phyloP scores from a whole-genome alignment of 495 filamentous ascomycete genomes.

The Tetracladium setigerum region DNA sequence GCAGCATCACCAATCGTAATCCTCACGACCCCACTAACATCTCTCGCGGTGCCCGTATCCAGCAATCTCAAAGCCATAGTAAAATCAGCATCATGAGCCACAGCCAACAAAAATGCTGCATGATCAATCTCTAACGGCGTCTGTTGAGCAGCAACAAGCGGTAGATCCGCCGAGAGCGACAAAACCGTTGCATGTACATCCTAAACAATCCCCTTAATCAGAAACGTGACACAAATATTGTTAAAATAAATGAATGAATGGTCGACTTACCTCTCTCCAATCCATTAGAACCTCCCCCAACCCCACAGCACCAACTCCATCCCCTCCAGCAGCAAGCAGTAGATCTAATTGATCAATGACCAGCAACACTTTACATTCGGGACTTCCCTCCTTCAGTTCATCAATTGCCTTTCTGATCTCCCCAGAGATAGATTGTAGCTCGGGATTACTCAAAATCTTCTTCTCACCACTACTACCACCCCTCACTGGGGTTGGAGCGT shows the following conservation, averaged over 20 bases:
- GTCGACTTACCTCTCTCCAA: slow-evolving; percentile 42
- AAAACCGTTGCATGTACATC: slow-evolving; percentile 44
- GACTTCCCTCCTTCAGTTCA: slow-evolving; percentile 14
- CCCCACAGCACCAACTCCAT: slow-evolving; percentile 19
- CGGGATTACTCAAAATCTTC: slow-evolving; percentile 3
- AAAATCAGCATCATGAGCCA: slow-evolving; percentile 67
- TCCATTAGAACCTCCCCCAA: slow-evolving; percentile 37
- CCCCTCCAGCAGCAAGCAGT: slow-evolving; percentile 38
- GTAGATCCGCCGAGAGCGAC: slow-evolving; percentile 60
- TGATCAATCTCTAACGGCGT: slow-evolving; percentile 66
- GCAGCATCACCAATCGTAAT: slow-evolving; percentile 47
- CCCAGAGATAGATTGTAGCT: slow-evolving; percentile 17
- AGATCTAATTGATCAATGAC: slow-evolving; percentile 51
- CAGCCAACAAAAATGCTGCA: slow-evolving; percentile 55
- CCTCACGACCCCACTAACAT: slow-evolving; percentile 85
- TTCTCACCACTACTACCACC: background rate
- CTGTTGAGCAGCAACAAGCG: slow-evolving; percentile 48
- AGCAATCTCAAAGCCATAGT: slow-evolving; percentile 65
- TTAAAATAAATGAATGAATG: no score
- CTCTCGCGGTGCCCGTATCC: slow-evolving; percentile 77
- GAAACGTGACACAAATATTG: no score
- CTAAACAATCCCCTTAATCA: no score
- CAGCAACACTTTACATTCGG: slow-evolving; percentile 30
- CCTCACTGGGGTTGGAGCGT: slow-evolving; percentile 18
- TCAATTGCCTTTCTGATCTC: slow-evolving; percentile 27